Evolutionary conservation across 2,329 filamentous ascomycete species (phyloP), one percentile per base, ranked within the genome.

Genomic region (Colletotrichum camelliae): DNA sequence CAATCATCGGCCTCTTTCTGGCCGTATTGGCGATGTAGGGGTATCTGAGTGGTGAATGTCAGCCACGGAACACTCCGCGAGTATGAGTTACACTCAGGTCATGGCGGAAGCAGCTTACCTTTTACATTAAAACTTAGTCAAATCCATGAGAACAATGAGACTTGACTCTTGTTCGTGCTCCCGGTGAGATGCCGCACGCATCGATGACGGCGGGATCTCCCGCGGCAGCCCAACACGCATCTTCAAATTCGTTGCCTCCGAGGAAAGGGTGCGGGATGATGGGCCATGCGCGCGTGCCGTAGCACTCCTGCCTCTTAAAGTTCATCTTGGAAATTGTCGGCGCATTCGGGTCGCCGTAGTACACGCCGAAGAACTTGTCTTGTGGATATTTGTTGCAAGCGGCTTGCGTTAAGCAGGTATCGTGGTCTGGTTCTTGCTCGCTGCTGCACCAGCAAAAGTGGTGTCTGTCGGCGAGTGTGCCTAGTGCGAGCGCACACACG

Each of bases 381-480:
- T 61, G 39, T 2, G 65, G 65, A 18, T 73, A 73, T 12, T 10
- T 31, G 2, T 21, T n/a, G 24, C 65, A 73, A 3, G 70, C 70
- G 55, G 65, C 70, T 31, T 62, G 37, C 13, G 66, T 73, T 2
- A 73, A 15, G 21, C 70, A 73, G 2, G 15, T 7, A 31, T 73
- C 70, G 18, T 9, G 4, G 1, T 43, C 55, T 6, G 2, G 18
- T 7, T 18, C 29, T 33, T 73, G 29, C 7, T 55, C 15, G 29
- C 70, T 73, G 2, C 15, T 37, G 18, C 70, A 73, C 70, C 70
- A 73, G 29, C 70, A 73, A 4, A 73, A 70, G 31, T 57, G 70
- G 16, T 73, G 70, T 18, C 29, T 73, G 37, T 73, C 31, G 66
- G n/a, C 66, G 16, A 39, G n/a, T 13, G 35, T 37, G 15, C 13